A percentile compares a stretch with the other conserved stretches of the same genome.
phyloP scores from a whole-genome alignment of 208 protist genomes.

The Trypanosoma lewisi region DNA sequence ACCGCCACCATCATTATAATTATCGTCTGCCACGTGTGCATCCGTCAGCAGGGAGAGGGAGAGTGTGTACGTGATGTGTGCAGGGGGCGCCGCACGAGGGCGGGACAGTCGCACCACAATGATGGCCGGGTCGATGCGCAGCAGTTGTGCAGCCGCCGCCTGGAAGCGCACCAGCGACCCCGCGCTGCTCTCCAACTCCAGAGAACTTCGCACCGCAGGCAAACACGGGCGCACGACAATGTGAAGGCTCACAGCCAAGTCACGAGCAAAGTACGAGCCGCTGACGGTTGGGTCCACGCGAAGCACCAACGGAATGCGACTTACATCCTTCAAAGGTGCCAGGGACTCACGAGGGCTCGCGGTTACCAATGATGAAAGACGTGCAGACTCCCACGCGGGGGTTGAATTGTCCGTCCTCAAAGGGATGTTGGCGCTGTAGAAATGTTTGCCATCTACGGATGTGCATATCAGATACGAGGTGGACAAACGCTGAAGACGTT shows the following conservation, averaged over 20 bases:
- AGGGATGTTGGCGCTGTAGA: slow-evolving; percentile 53
- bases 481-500: slow-evolving; percentile 35
- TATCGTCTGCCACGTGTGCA: not conserved
- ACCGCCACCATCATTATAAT: no score
- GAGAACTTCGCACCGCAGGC: not conserved
- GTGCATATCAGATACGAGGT: slow-evolving; percentile 42
- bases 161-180: slow-evolving; percentile 35
- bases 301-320: slow-evolving; percentile 20
- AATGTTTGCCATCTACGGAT: slow-evolving; percentile 55
- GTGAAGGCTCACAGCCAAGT: slow-evolving; percentile 13
- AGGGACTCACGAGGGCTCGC: slow-evolving; percentile 7
- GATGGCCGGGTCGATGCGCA: slow-evolving; percentile 26
- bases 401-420: not conserved
- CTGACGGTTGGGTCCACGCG: slow-evolving; percentile 18
- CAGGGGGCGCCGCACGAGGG: not conserved
- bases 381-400: not conserved
- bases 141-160: slow-evolving; percentile 10
- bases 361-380: not conserved
- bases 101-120: slow-evolving; percentile 16
- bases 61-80: slow-evolving; percentile 39
- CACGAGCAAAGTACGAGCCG: slow-evolving; percentile 21
- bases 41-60: slow-evolving; percentile 33
- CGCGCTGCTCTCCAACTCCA: slow-evolving; percentile 18
- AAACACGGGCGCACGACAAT: slow-evolving; percentile 21
- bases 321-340: slow-evolving; percentile 12